Conservation (phyloP, 257 asterid genomes). For the Parsonsia alboflavescens region DNA sequence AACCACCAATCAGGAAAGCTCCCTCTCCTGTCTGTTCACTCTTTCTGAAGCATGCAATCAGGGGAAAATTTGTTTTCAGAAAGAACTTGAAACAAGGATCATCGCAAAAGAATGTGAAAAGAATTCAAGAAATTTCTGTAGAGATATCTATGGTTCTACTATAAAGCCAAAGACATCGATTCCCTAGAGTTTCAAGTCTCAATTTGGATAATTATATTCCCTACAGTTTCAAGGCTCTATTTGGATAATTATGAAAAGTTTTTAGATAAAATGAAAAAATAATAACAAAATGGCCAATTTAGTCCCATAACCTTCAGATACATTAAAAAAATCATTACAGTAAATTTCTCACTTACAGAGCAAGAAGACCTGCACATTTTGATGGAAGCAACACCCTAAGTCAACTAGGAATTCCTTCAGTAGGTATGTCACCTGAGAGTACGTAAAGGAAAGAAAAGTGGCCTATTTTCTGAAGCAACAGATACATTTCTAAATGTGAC, state of each 20-base stretch:
- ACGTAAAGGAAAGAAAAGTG: constrained; percentile 11
- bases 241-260: neutral
- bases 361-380: constrained; percentile 79
- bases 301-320: too few relatives aligned
- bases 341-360: constrained; percentile 50
- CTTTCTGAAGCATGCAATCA: too few relatives aligned
- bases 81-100: too few relatives aligned
- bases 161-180: neutral
- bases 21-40: too few relatives aligned
- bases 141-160: neutral
- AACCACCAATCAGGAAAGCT: too few relatives aligned
- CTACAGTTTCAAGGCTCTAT: too few relatives aligned
- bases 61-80: too few relatives aligned
- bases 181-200: neutral
- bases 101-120: neutral
- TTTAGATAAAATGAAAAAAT: neutral
- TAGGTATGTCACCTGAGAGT: constrained; percentile 83
- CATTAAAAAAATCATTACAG: neutral
- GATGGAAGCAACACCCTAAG: constrained; percentile 84
- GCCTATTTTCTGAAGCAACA: constrained; percentile 78
- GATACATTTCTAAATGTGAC: constrained; percentile 74
- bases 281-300: too few relatives aligned
- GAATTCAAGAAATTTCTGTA: neutral
- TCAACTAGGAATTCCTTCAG: constrained; percentile 96
- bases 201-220: neutral